Conservation (phyloP, 2,329 filamentous ascomycete genomes). For the Aureobasidium sp. region DNA sequence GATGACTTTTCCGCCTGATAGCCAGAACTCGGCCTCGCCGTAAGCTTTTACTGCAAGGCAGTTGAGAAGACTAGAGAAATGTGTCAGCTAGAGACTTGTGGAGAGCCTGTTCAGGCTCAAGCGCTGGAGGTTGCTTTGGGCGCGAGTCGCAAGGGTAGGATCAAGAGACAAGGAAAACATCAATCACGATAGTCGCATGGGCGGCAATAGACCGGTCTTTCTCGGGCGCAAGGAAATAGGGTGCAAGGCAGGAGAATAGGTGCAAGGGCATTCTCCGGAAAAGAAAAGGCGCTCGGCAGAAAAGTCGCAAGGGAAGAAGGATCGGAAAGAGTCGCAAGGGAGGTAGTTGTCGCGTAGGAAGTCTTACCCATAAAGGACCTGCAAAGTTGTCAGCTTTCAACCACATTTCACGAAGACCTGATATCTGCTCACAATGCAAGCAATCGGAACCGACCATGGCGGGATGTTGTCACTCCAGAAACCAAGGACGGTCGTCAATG, state of each 20-base stretch:
- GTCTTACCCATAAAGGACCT: conserved; percentile 10
- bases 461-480: conserved; percentile 34
- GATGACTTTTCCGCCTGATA: conserved; percentile 33
- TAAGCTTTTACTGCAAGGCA: conserved; percentile 36
- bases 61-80: conserved; percentile 27
- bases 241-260: background rate
- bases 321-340: background rate
- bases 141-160: background rate
- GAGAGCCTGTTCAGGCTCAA: background rate
- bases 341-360: background rate
- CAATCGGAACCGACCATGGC: conserved; percentile 23
- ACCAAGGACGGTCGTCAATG: conserved; percentile 28
- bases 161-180: background rate
- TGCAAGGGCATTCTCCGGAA: background rate
- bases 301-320: conserved; percentile 3
- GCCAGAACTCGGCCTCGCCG: conserved; percentile 37
- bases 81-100: conserved; percentile 6
- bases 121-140: conserved; percentile 8
- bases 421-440: conserved; percentile 1
- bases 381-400: background rate
- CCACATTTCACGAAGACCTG: background rate
- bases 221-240: conserved; percentile 2
- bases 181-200: background rate
- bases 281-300: conserved; percentile 3
- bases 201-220: background rate